These are phyloP conservation scores for Saccharomycopsis fermentans DNA, from an alignment of 805 yeast genomes.

Conservation along the genomic window DNA sequence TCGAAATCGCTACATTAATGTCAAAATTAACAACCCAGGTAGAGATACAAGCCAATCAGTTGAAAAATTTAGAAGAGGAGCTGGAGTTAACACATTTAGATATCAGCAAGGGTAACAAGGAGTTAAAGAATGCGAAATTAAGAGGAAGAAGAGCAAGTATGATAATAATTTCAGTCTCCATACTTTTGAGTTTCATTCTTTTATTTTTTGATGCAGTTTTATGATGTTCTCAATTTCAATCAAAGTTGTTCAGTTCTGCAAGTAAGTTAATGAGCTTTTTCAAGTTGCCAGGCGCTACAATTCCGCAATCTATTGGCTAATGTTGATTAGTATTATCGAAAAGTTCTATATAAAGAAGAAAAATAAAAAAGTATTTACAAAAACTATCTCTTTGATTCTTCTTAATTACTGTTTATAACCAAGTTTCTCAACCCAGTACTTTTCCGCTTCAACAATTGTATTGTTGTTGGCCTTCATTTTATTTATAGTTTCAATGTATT, in stretches of 20 bases:
- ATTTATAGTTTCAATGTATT: conserved; percentile 92
- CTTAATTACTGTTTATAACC: not conserved
- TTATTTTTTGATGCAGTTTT: conserved; percentile 25
- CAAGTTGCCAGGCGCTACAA: too few relatives aligned
- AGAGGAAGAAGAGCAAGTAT: conserved; percentile 29
- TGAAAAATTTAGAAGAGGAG: conserved; percentile 31
- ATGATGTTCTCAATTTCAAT: too few relatives aligned
- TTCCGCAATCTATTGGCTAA: too few relatives aligned
- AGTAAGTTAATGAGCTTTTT: not conserved
- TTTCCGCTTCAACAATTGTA: conserved; percentile 89
- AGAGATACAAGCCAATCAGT: conserved; percentile 34
- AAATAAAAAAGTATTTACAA: not conserved
- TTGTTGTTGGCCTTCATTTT: conserved; percentile 90
- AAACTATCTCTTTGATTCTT: not conserved
- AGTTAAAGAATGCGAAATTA: conserved; percentile 31
- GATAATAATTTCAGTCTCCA: conserved; percentile 24
- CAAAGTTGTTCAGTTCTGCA: not conserved
- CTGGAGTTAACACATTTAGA: conserved; percentile 33
- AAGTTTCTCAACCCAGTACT: conserved; percentile 38
- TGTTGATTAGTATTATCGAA: not conserved
- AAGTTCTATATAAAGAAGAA: not conserved
- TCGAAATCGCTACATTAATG: conserved; percentile 36
- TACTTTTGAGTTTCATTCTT: conserved; percentile 25
- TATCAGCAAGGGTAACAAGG: conserved; percentile 32
- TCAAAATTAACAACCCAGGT: conserved; percentile 34